These are phyloP conservation scores for Penicillium fuscoglaucum DNA, from an alignment of 2,329 filamentous ascomycete species.

Conservation along the genomic window DNA sequence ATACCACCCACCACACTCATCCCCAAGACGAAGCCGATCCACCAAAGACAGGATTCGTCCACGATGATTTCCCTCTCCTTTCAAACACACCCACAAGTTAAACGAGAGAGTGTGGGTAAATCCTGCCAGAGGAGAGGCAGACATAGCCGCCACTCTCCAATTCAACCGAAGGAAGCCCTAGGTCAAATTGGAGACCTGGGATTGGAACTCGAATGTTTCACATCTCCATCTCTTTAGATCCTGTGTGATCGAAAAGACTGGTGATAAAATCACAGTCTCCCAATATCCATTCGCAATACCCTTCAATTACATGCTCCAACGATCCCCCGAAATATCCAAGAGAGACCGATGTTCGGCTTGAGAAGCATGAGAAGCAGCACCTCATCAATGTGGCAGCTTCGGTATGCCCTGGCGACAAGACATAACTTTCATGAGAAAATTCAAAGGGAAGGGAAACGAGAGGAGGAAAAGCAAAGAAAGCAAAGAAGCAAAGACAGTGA, in stretches of 20 bases:
- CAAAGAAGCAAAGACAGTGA: no score
- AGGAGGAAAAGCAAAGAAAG: no score
- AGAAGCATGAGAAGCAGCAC: background rate
- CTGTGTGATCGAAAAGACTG: background rate
- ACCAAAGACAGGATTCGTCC: background rate
- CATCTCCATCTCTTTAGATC: background rate
- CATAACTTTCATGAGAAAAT: no score
- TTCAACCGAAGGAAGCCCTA: background rate
- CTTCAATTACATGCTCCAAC: background rate
- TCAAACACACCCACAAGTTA: background rate
- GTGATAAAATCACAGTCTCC: background rate
- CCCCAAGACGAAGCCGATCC: background rate
- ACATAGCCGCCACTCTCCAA: background rate
- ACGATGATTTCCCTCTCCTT: no score
- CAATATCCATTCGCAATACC: background rate
- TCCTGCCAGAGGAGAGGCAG: background rate
- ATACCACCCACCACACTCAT: constrained; percentile 11
- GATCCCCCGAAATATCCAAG: background rate
- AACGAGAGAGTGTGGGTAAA: background rate
- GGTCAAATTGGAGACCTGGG: background rate
- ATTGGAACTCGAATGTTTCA: background rate
- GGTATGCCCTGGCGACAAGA: no score
- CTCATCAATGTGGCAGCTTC: no score
- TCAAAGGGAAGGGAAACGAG: no score
- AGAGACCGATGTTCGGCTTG: no score